Conservation (phyloP, 2,329 filamentous ascomycete species). For the Macrophomina tecta region DNA sequence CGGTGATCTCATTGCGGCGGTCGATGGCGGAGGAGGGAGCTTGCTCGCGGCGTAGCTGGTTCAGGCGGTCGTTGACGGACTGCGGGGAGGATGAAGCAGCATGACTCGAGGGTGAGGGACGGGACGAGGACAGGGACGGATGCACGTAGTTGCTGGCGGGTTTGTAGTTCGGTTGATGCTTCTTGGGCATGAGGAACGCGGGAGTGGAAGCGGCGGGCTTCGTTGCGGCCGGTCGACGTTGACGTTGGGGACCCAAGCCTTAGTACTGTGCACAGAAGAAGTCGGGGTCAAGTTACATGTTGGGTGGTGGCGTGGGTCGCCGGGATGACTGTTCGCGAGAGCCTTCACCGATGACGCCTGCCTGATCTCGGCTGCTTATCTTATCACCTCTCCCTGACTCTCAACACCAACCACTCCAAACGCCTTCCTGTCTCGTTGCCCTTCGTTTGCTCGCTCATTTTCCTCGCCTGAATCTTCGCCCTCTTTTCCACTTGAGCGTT, state of each 20-base stretch:
- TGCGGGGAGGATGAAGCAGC: slow-evolving; percentile 30
- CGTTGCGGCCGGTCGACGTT: background rate
- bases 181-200: slow-evolving; percentile 53
- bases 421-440: too few species aligned
- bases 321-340: background rate
- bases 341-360: slow-evolving; percentile 6
- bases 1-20: slow-evolving; percentile 52
- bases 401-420: background rate
- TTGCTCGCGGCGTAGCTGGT: slow-evolving; percentile 53
- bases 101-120: slow-evolving; percentile 35
- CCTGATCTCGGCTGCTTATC: slow-evolving; percentile 19
- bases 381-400: background rate
- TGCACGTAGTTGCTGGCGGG: slow-evolving; percentile 49
- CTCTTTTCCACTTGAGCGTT: too few species aligned
- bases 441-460: too few species aligned
- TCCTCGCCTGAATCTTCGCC: too few species aligned
- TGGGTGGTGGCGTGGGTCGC: slow-evolving; percentile 21
- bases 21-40: slow-evolving; percentile 46
- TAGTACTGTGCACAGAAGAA: background rate
- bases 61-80: slow-evolving; percentile 56
- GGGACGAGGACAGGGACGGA: slow-evolving; percentile 42
- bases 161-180: slow-evolving; percentile 50
- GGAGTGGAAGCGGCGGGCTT: background rate
- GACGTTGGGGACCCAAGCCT: background rate
- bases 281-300: background rate